Base-by-base conservation (phyloP, 2,329 filamentous ascomycete genomes). In the Pezizomycotina sp. region DNA sequence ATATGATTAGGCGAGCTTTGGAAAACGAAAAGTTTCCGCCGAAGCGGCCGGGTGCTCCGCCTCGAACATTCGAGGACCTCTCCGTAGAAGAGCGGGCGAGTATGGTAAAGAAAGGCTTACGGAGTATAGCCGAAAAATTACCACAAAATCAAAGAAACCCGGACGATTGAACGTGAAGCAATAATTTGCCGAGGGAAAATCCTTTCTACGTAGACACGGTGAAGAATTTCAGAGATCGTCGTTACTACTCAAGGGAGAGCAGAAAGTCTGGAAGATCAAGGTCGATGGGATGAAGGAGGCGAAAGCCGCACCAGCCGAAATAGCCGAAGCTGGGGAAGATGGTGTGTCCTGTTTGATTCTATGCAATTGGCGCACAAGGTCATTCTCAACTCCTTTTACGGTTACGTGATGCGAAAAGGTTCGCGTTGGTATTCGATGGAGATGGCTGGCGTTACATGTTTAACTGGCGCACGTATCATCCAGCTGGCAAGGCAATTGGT, bases 371-470 rank as follows among this genome's bases (percentile, higher is more conserved):
- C 89, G 0, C 89, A 98, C 64, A 98, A 98, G 57, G 89, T 98
- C 61, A 98, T 98, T 66, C 58, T 98, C 36, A 98, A 98, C 63
- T 92, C 83, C 37, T 98, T 98, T 63, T 98, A 98, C 50, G 89
- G 89, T 46, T 98, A 98, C 55, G 89, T 95, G 56, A 98, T 98
- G 89, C 70, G 89, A 62, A 98, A 98, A 56, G 89, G 89, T 21
- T 98, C 89, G 23, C 74, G 89, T 36, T 98, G 89, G 89, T 98
- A 98, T 56, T 98, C 89, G 12, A 76, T 98, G 69, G 89, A 98
- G 56, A 98, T 98, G 89, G 89, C 91, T 10, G 89, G 89, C 50
- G 89, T 98, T 4, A 98, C 89, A 26, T 98, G 89, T 61, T 63
- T 98, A 56, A 98, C 89, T 1, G 89, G 89, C 45, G 89, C 89